Evolutionary conservation across 805 yeast species (phyloP).

Genomic region (Candida rishiriensis): DNA sequence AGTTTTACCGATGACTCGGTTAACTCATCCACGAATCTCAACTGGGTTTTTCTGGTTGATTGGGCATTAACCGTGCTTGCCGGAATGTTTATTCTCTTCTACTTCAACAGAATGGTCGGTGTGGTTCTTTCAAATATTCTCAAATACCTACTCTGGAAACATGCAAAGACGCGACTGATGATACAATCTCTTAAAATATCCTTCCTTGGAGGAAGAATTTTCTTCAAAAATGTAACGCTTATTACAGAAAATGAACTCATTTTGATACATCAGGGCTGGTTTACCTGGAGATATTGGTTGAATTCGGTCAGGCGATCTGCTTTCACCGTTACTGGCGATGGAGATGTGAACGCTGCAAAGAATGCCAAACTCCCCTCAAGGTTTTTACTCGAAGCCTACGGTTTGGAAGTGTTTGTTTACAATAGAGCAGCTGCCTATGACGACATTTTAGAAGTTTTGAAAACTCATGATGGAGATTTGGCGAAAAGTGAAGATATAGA

Average conservation of each 20-base stretch:
- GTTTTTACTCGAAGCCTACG: conserved; percentile 57
- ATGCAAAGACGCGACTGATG: conserved; percentile 51
- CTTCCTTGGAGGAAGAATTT: conserved; percentile 75
- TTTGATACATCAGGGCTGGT: conserved; percentile 61
- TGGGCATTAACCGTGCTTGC: conserved; percentile 71
- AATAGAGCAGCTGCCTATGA: conserved; percentile 80
- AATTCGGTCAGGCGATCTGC: conserved; percentile 38
- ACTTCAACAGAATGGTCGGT: conserved; percentile 71
- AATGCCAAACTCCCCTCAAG: conserved; percentile 53
- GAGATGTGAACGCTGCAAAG: conserved; percentile 20
- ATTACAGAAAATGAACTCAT: conserved; percentile 72
- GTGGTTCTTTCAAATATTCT: conserved; percentile 46
- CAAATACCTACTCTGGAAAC: conserved; percentile 59
- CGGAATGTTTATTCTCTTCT: conserved; percentile 63
- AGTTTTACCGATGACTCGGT: conserved; percentile 24
- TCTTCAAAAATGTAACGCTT: conserved; percentile 69
- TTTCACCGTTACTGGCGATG: conserved; percentile 22
- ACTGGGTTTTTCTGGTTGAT: conserved; percentile 78
- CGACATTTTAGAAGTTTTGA: conserved; percentile 39
- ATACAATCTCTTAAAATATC: conserved; percentile 75
- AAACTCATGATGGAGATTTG: conserved; percentile 4
- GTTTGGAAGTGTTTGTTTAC: conserved; percentile 78
- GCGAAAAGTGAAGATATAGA: conserved; percentile 2
- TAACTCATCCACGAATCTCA: conserved; percentile 24
- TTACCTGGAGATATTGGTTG: conserved; percentile 94